Evolutionary conservation across 2,329 filamentous ascomycete species (phyloP).

Genomic region (Pestalotiopsis sp.): DNA sequence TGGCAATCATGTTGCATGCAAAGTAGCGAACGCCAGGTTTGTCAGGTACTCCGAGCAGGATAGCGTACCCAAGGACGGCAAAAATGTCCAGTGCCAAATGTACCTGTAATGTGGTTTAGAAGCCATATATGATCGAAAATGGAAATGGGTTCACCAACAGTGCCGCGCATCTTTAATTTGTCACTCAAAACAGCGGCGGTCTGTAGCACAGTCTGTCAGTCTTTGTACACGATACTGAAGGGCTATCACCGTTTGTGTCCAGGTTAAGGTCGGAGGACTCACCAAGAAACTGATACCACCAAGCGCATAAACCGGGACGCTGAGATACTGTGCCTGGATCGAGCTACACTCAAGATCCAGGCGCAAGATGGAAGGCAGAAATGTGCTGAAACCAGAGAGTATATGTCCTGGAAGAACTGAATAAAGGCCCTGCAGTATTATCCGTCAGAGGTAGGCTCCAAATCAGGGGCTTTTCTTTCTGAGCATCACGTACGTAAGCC

Average conservation of each 20-base stretch:
- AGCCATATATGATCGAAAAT: not conserved
- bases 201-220: not conserved
- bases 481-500: not conserved
- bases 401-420: slow-evolving; percentile 65
- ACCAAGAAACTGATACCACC: slow-evolving; percentile 62
- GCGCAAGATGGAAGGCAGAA: slow-evolving; percentile 65
- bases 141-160: not conserved
- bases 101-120: slow-evolving; percentile 51
- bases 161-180: not conserved
- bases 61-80: slow-evolving; percentile 57
- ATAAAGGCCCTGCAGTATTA: slow-evolving; percentile 53
- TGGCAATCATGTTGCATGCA: slow-evolving; percentile 61
- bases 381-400: slow-evolving; percentile 68
- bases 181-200: not conserved
- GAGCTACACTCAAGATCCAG: slow-evolving; percentile 54
- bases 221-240: no score
- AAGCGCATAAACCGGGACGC: slow-evolving; percentile 66
- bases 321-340: slow-evolving; percentile 64
- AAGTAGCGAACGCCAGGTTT: slow-evolving; percentile 58
- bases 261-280: slow-evolving; percentile 41
- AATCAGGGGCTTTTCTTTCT: no score
- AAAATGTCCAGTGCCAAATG: slow-evolving; percentile 58
- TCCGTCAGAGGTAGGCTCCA: no score
- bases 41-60: slow-evolving; percentile 54
- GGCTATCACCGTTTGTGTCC: not conserved